Evolutionary conservation across 2,329 filamentous ascomycete genomes (phyloP), one percentile per base, ranked within the genome.

Genomic region (Hypoxylon sp.): DNA sequence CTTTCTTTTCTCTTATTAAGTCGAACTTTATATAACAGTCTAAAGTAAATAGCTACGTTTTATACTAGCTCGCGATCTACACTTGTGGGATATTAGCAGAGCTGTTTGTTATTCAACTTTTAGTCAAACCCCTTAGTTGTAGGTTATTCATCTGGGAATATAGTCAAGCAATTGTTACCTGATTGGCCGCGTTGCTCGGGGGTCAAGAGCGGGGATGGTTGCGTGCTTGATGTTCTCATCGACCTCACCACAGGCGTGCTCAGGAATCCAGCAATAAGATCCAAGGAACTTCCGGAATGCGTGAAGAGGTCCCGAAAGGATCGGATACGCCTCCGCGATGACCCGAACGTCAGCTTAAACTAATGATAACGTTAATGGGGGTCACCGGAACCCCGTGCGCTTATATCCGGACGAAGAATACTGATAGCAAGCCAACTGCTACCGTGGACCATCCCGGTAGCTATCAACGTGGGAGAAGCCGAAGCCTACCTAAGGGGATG

Each of bases 221-320:
- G 65, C 68, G 68, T 70, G 64, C 64, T 70, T 36, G 55, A 41
- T 67, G 63, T 65, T 67, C 60, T 58, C 60, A 69, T 67, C 60
- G 30, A 67, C 70, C 74, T 74, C 69, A 74, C 75, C 64, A 64
- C 70, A 74, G 70, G 48, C 61, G 64, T 70, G 64, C 65, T 68
- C 17, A 25, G 21, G 1, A 53, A 53, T 41, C 34, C 6, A 57
- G 61, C 43, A 60, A 67, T 59, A 25, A 49, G 56, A 59, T 59
- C 48, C 28, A 52, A 46, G 36, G 41, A 56, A 13, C 13, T 23
- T 19, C 28, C 38, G 57, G 45, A 46, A 55, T 48, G n/a, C 45
- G 23, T 53, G 21, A 32, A 38, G n/a, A 23, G 21, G 10, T 53
- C 36, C 60, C 48, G 52, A 68, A 21, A 43, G 10, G n/a, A 38